Conservation (phyloP, 371 early-diverging fungal species). For the Zancudomyces culisetae region DNA sequence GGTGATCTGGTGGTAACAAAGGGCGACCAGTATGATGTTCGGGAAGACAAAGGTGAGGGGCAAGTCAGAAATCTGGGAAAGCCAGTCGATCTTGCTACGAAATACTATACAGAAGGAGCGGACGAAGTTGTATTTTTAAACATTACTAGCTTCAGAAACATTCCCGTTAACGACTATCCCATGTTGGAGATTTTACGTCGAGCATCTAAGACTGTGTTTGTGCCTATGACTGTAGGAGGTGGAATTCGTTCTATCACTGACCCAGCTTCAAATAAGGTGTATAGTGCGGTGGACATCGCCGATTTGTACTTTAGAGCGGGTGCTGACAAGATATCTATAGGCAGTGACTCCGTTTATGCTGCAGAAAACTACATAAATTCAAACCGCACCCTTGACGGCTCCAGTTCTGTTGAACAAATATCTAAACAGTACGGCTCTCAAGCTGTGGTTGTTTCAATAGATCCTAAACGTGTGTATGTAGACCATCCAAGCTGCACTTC, state of each 20-base stretch:
- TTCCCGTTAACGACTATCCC: conserved; percentile 74
- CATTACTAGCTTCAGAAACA: conserved; percentile 89
- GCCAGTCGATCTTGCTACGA: conserved; percentile 78
- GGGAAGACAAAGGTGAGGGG: conserved; percentile 41
- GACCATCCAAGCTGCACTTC: conserved; percentile 45
- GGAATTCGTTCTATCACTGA: conserved; percentile 85
- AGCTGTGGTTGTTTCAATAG: conserved; percentile 95
- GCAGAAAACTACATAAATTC: conserved; percentile 53
- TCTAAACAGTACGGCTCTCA: conserved; percentile 81
- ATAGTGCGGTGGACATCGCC: conserved; percentile 82
- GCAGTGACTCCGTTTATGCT: conserved; percentile 92
- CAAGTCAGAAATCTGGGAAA: conserved; percentile 92
- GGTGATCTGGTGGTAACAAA: conserved; percentile 96
- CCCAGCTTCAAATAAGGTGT: conserved; percentile 46
- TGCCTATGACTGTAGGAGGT: conserved; percentile 94
- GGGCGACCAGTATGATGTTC: conserved; percentile 96
- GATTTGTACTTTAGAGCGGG: conserved; percentile 95
- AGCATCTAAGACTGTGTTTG: conserved; percentile 83
- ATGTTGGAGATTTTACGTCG: conserved; percentile 81
- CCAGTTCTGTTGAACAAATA: conserved; percentile 80
- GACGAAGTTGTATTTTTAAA: conserved; percentile 95
- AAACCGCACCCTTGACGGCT: conserved; percentile 30
- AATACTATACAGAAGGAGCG: conserved; percentile 88
- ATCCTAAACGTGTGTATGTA: conserved; percentile 87
- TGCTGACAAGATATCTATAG: conserved; percentile 96